Percentiles rank a stretch among this genome's conserved stretches.
Evolutionary conservation across 208 protist species (phyloP).

Genomic region (Lotmaria passim): DNA sequence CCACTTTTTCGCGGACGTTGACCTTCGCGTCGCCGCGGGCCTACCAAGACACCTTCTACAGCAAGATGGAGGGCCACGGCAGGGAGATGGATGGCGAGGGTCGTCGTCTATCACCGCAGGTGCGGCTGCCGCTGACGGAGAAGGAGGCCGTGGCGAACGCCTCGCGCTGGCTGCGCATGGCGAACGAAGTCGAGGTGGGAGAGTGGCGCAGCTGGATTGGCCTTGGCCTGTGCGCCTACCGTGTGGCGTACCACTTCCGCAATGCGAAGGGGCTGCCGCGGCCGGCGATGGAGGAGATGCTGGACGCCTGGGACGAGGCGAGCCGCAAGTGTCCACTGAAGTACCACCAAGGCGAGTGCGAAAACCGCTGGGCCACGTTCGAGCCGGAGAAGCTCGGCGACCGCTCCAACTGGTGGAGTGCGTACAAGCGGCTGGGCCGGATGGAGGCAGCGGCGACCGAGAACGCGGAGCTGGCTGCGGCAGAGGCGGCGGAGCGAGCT

Average conservation of each 20-base stretch:
- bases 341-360: slow-evolving; percentile 75
- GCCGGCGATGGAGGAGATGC: slow-evolving; percentile 81
- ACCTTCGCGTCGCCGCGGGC: slow-evolving; percentile 60
- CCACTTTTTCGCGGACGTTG: slow-evolving; percentile 71
- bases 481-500: slow-evolving; percentile 4
- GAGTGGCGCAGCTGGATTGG: slow-evolving; percentile 87
- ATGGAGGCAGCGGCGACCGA: slow-evolving; percentile 45
- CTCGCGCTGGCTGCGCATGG: slow-evolving; percentile 68
- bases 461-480: slow-evolving; percentile 9
- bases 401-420: slow-evolving; percentile 61
- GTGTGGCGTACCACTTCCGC: slow-evolving; percentile 78
- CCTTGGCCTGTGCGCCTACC: slow-evolving; percentile 77
- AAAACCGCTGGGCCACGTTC: slow-evolving; percentile 70
- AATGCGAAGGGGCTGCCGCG: slow-evolving; percentile 54
- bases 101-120: slow-evolving; percentile 8
- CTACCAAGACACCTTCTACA: not conserved
- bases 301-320: slow-evolving; percentile 82
- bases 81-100: slow-evolving; percentile 7
- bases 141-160: slow-evolving; percentile 73
- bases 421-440: slow-evolving; percentile 74
- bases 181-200: slow-evolving; percentile 69
- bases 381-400: slow-evolving; percentile 49
- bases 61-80: slow-evolving; percentile 5
- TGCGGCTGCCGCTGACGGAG: slow-evolving; percentile 76
- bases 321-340: slow-evolving; percentile 76